Evolutionary conservation across 2,329 filamentous ascomycete genomes (phyloP).

Genomic region (Neonectria faginata): DNA sequence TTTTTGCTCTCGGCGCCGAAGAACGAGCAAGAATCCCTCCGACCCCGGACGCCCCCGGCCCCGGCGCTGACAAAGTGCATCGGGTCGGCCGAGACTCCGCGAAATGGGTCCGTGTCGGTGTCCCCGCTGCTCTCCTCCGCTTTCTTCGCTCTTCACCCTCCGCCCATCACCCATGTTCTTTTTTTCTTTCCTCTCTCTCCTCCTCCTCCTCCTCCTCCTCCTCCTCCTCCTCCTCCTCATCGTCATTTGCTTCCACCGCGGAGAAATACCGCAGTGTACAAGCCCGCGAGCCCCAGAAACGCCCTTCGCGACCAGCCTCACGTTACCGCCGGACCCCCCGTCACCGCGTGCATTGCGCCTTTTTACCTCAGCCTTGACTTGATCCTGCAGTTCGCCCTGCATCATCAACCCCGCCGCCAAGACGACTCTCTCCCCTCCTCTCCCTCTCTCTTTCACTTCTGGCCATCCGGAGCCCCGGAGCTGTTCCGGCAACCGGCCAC

Average conservation of each 20-base stretch:
- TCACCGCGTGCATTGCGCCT: background rate
- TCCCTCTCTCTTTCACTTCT: background rate
- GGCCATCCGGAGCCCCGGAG: slow-evolving; percentile 11
- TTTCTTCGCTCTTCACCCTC: background rate
- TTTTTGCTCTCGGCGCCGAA: background rate
- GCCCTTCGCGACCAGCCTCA: background rate
- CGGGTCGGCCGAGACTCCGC: slow-evolving; percentile 7
- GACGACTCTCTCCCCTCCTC: background rate
- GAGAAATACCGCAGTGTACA: slow-evolving; percentile 9
- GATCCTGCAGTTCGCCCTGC: background rate
- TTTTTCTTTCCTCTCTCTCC: no score
- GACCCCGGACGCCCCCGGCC: background rate
- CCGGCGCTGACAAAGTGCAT: background rate
- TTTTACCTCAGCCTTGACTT: background rate
- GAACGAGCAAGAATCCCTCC: background rate
- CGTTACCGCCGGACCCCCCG: background rate
- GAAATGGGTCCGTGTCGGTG: background rate
- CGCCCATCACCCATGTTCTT: no score
- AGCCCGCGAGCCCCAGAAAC: background rate
- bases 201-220: background rate
- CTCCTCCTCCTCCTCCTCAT: background rate
- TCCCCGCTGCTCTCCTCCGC: background rate
- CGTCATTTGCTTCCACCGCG: background rate
- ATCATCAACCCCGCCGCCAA: background rate
- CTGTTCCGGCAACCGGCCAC: slow-evolving; percentile 21